These are phyloP conservation scores for Chamaecrista fasciculata DNA, from an alignment of 306 rosid genomes.

Conservation along the genomic window DNA sequence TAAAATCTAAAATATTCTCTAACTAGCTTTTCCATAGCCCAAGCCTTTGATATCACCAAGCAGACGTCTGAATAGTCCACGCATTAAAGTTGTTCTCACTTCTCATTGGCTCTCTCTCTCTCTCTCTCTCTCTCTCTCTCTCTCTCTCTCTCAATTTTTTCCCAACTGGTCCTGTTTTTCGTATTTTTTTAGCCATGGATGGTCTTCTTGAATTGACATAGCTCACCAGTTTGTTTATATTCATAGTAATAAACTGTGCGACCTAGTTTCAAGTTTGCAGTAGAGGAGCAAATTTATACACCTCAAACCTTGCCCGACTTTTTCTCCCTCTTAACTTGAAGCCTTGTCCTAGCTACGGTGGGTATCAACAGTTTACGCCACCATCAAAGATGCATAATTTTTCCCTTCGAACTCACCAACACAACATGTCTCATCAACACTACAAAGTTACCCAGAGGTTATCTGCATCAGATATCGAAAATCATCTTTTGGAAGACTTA, in stretches of 20 bases:
- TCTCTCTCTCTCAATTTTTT: neutral
- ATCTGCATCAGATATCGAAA: neutral
- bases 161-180: too few species aligned
- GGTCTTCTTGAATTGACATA: neutral
- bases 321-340: neutral
- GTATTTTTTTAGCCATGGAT: neutral
- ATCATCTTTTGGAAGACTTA: neutral
- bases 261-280: neutral
- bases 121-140: neutral
- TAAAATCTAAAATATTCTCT: too few species aligned
- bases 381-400: neutral
- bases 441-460: neutral
- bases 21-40: neutral
- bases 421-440: neutral
- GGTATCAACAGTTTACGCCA: neutral
- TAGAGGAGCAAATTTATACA: neutral
- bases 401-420: neutral
- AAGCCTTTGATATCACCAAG: neutral
- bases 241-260: neutral
- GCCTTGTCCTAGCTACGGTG: neutral
- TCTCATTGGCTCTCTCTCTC: neutral
- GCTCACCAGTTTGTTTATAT: neutral
- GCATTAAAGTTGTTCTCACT: neutral
- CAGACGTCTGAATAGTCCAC: neutral
- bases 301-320: neutral